A percentile compares a stretch with the other conserved stretches of the same genome.
These are phyloP conservation scores for Lignosus rhinocerotis DNA, from an alignment of 1,284 basidiomycete species.

Conservation along the genomic window DNA sequence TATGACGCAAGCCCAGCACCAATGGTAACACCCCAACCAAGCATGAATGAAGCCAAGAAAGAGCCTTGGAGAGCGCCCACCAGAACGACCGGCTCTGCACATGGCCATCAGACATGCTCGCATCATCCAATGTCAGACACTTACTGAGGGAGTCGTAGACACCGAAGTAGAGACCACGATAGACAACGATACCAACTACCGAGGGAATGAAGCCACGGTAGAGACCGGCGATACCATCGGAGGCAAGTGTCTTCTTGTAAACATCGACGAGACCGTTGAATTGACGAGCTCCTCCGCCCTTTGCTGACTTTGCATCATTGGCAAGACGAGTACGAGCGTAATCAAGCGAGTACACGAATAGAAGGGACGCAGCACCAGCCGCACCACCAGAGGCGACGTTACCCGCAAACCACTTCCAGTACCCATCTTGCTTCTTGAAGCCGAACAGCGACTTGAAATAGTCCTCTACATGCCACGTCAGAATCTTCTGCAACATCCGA, in stretches of 20 bases:
- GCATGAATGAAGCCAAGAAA: conserved; percentile 88
- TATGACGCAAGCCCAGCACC: conserved; percentile 95
- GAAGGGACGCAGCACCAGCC: conserved; percentile 92
- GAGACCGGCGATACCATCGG: conserved; percentile 87
- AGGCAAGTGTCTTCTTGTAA: conserved; percentile 90
- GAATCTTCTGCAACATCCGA: conserved; percentile 6
- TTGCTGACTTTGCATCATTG: conserved; percentile 93
- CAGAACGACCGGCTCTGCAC: conserved; percentile 84
- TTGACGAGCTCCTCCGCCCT: conserved; percentile 88
- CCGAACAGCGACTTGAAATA: conserved; percentile 96
- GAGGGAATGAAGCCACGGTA: conserved; percentile 97
- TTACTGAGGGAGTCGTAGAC: conserved; percentile 90
- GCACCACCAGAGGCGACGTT: conserved; percentile 97
- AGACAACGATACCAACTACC: conserved; percentile 93
- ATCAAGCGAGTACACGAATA: conserved; percentile 98
- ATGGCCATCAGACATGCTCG: conserved; percentile 18
- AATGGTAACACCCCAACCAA: conserved; percentile 94
- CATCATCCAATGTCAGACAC: conserved; percentile 31
- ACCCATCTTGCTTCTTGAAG: conserved; percentile 87
- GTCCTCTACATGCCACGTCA: conserved; percentile 66
- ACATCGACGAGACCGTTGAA: conserved; percentile 96
- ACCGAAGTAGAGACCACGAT: conserved; percentile 96
- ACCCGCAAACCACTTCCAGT: conserved; percentile 89
- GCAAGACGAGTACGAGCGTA: conserved; percentile 98
- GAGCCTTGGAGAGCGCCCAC: conserved; percentile 87